A percentile compares a stretch with the other conserved stretches of the same genome.
phyloP scores from a whole-genome alignment of 1,284 basidiomycete genomes.

The Naganishia albida region DNA sequence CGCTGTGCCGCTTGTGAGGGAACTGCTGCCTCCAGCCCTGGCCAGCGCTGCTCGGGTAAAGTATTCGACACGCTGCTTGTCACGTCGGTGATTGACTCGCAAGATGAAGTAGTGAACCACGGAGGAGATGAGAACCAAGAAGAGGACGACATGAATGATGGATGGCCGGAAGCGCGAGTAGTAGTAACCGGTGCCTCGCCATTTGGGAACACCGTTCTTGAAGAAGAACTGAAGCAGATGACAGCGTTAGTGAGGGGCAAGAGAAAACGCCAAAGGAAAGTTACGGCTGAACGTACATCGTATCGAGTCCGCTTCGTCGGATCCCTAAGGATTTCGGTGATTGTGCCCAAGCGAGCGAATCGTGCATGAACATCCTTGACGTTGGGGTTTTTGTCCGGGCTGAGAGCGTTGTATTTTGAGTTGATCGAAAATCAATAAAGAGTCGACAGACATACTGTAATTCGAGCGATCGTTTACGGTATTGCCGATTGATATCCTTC shows the following conservation, averaged over 20 bases:
- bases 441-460: slow-evolving; percentile 67
- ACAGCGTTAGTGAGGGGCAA: slow-evolving; percentile 38
- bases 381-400: slow-evolving; percentile 89
- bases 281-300: slow-evolving; percentile 47
- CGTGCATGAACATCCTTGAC: slow-evolving; percentile 78
- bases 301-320: slow-evolving; percentile 73
- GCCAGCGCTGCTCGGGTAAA: slow-evolving; percentile 66
- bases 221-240: slow-evolving; percentile 48
- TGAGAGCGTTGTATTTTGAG: slow-evolving; percentile 46
- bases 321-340: slow-evolving; percentile 76
- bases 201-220: slow-evolving; percentile 53
- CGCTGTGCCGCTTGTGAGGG: slow-evolving; percentile 25
- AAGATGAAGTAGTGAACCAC: slow-evolving; percentile 77
- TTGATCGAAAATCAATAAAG: neutral
- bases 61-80: slow-evolving; percentile 68
- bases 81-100: slow-evolving; percentile 70
- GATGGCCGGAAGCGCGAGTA: slow-evolving; percentile 90
- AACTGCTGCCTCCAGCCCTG: slow-evolving; percentile 66
- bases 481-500: slow-evolving; percentile 77
- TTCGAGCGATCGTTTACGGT: slow-evolving; percentile 81
- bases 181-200: slow-evolving; percentile 64
- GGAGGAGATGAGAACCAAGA: slow-evolving; percentile 72
- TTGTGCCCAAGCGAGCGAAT: slow-evolving; percentile 83
- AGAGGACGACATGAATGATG: slow-evolving; percentile 71
- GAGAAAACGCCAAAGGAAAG: neutral